phyloP scores from a whole-genome alignment of 352 stramenopile genomes.

The Phytophthora sp. region DNA sequence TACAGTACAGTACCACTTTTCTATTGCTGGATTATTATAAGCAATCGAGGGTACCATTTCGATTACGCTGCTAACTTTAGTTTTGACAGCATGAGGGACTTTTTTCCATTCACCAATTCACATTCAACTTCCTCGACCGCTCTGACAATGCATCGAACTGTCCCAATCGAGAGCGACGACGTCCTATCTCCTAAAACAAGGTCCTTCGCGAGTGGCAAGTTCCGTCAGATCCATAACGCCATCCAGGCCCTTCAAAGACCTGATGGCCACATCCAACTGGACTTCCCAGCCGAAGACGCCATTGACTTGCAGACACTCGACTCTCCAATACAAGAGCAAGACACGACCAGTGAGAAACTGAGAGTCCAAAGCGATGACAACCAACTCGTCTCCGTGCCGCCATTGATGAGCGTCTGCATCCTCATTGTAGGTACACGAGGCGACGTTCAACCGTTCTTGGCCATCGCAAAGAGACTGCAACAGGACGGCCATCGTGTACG shows the following conservation, averaged over 20 bases:
- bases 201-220: constrained; percentile 16
- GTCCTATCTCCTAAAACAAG: background rate
- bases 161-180: constrained; percentile 1
- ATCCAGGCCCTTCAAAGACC: constrained; percentile 28
- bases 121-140: background rate
- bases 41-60: constrained; percentile 1
- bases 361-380: background rate
- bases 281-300: constrained; percentile 43
- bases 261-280: constrained; percentile 48
- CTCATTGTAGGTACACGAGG: constrained; percentile 90
- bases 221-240: constrained; percentile 18
- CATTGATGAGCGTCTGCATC: constrained; percentile 83
- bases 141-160: constrained; percentile 13
- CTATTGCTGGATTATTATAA: background rate
- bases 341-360: background rate
- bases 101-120: constrained; percentile 9
- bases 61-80: constrained; percentile 24
- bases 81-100: background rate
- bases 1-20: too few relatives aligned
- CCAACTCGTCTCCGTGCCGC: constrained; percentile 21
- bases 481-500: constrained; percentile 90
- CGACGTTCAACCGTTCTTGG: constrained; percentile 87
- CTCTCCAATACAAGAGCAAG: background rate
- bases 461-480: constrained; percentile 70
- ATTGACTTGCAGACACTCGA: constrained; percentile 25